Evolutionary conservation across 441 rosid species (phyloP), one percentile per base, ranked within the genome.

Genomic region (Populus hybrid): DNA sequence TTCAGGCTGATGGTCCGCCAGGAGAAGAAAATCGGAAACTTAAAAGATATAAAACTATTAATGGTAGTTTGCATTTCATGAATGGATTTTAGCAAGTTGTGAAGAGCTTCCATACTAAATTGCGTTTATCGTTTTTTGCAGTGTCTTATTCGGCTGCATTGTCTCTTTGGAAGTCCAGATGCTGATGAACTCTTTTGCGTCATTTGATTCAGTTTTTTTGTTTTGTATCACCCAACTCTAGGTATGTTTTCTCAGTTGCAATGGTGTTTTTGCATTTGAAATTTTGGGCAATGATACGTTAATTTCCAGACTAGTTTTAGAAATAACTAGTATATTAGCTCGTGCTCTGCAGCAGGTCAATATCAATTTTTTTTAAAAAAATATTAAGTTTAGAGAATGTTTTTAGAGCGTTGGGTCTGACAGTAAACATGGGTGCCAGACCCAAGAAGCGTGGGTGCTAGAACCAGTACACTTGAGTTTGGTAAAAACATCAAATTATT

Each of bases 41-140:
- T 28, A 24, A 10, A 63, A 63, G 28, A 63, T 63, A 63, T 4
- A 63, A 21, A 63, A 4, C 6, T 21, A 63, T 21, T 63, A 63
- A 23, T 63, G 23, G 66, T 21, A 10, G 28, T 23, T 63, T 63
- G 66, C 28, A 7, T 57, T 2, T 57, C 63, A 57, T 63, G n/a
- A 57, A 57, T 57, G 28, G 28, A 21, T 63, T 63, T 63, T 21
- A 10, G 66, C 28, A 63, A 10, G 14, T 1, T 21, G 12, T 21
- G 26, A 9, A 61, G 28, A 61, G 66, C 66, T 61, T 21, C 23
- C 12, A 23, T 68, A 9, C 79, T 36, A 53, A 72, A 69, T 50
- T 0, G 11, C 30, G 70, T 50, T 35, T 69, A 16, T 78, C 73
- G 66, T 76, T 69, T 40, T 70, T 59, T 81, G 78, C 84, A 84